Evolutionary conservation across 805 yeast species (phyloP).

Genomic region (Yamadazyma olivae): DNA sequence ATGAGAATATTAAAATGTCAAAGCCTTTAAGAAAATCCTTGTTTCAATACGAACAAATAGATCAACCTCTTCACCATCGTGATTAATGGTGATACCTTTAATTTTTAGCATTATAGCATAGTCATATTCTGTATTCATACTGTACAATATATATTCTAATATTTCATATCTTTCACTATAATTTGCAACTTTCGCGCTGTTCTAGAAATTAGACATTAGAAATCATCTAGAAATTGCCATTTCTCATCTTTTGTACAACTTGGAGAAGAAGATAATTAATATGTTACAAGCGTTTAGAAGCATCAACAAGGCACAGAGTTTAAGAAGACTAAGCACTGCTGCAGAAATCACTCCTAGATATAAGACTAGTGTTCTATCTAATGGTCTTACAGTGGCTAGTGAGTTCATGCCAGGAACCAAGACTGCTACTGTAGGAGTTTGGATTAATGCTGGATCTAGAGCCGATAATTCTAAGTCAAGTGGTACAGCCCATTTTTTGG

Average conservation of each 20-base stretch:
- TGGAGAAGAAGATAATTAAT: too few relatives aligned
- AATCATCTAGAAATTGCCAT: too few relatives aligned
- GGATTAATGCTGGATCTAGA: slow-evolving; percentile 98
- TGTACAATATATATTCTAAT: too few relatives aligned
- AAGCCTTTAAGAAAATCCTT: slow-evolving; percentile 16
- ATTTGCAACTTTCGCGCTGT: too few relatives aligned
- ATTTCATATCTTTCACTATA: too few relatives aligned
- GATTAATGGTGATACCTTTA: too few relatives aligned
- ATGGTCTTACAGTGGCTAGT: slow-evolving; percentile 93
- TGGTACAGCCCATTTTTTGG: slow-evolving; percentile 97
- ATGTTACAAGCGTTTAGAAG: neutral
- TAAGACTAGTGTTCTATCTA: slow-evolving; percentile 71
- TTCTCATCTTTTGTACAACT: too few relatives aligned
- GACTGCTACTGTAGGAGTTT: slow-evolving; percentile 97
- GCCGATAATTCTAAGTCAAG: slow-evolving; percentile 84
- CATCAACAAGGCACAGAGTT: neutral
- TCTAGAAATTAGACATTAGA: too few relatives aligned
- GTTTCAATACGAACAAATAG: slow-evolving; percentile 15
- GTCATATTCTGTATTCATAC: too few relatives aligned
- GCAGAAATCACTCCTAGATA: slow-evolving; percentile 20
- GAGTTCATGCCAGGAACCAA: slow-evolving; percentile 82
- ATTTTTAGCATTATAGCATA: too few relatives aligned
- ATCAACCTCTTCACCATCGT: slow-evolving; percentile 14
- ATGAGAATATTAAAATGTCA: slow-evolving; percentile 12
- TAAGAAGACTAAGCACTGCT: slow-evolving; percentile 4